Base-by-base conservation (phyloP, 2,329 filamentous ascomycete genomes). In the Pseudocercospora fuligena region DNA sequence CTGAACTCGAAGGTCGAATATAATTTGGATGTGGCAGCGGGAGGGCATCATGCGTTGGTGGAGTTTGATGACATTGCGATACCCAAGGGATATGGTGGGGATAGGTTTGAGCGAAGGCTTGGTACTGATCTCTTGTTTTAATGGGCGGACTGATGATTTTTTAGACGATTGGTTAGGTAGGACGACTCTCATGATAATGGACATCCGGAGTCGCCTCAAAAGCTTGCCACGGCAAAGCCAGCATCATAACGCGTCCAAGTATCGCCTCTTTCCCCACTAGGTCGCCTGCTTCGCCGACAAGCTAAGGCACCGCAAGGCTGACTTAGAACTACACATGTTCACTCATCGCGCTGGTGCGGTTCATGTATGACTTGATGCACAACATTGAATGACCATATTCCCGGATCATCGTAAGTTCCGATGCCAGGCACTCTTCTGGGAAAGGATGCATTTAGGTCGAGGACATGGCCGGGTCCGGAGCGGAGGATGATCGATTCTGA, bases 1-100 rank as follows among this genome's bases (percentile, higher is more conserved):
- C 74, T 88, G 2, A 83, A 81, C 31, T 90, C 87, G 56, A 78
- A 76, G 31, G 88, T 93, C 61, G 74, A 78, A 19, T 93, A 93
- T 73, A 80, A 82, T 47, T 79, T 93, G 11, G 76, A 80, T 16
- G 83, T 90, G 0, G 89, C 91, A 61, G 71, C 76, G 0, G 67
- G 69, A 23, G 64, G 63, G 23, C 51, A 56, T 43, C 57, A 67
- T 29, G 72, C 70, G 7, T 49, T 74, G 63, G 61, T 66, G 6
- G 70, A 72, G 40, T 70, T 74, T 49, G 63, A 65, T 21, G 72
- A 73, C 53, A 59, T 74, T 12, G 68, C 66, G 58, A 56, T 57
- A 47, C 69, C 67, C 36, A 66, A 63, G 59, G 43, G 56, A 51
- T 49, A 47, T 27, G 51, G 51, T 25, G 21, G 47, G 40, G 59